phyloP scores from a whole-genome alignment of 164 flowering plant genomes.

The Stephania yunnanensis region DNA sequence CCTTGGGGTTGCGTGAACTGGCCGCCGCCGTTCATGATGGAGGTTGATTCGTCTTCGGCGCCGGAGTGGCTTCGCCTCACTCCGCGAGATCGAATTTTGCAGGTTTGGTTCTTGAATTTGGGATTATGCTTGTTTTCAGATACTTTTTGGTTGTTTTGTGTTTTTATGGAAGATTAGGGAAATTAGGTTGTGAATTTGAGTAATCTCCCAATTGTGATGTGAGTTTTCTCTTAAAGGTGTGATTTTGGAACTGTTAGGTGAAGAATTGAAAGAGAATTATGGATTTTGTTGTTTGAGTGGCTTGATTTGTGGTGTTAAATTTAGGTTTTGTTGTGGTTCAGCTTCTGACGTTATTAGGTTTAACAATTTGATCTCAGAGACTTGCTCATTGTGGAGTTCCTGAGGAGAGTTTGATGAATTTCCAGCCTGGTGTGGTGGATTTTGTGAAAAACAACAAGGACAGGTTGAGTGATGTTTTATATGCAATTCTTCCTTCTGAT shows the following conservation, averaged over 20 bases:
- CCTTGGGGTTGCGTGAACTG: conserved; percentile 45
- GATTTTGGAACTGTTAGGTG: neutral
- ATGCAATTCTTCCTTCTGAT: conserved; percentile 57
- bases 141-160: neutral
- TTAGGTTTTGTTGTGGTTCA: neutral
- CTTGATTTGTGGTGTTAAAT: neutral
- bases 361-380: conserved; percentile 41
- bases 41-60: conserved; percentile 44
- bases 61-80: conserved; percentile 14
- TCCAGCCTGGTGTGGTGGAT: conserved; percentile 46
- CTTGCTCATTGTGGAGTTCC: conserved; percentile 59
- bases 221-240: neutral
- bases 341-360: neutral
- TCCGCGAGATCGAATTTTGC: conserved; percentile 39
- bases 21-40: conserved; percentile 43
- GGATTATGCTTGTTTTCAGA: neutral
- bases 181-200: neutral
- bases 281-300: neutral
- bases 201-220: neutral
- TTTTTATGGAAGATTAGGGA: neutral
- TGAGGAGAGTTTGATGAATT: conserved; percentile 27
- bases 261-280: neutral
- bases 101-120: conserved; percentile 28
- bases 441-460: conserved; percentile 40
- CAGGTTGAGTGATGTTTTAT: conserved; percentile 38